Conservation (phyloP, 306 rosid genomes). For the Vachellia collinsii region DNA sequence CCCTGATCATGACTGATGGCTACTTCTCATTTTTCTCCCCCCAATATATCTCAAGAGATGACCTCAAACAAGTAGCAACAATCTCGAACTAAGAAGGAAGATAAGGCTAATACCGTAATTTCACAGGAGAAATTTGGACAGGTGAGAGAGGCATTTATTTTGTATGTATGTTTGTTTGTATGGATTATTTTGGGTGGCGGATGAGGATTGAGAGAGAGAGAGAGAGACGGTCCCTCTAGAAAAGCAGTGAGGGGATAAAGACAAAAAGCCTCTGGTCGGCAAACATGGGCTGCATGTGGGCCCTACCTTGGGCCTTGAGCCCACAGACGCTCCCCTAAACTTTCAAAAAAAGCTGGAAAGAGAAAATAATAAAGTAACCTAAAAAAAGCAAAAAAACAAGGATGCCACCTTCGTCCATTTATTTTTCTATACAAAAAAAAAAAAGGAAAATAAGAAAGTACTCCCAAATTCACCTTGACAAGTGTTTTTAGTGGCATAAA, state of each 20-base stretch:
- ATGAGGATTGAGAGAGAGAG: slow-evolving; percentile 4
- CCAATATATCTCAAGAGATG: background rate
- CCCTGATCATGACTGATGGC: background rate
- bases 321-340: slow-evolving; percentile 51
- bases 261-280: slow-evolving; percentile 50
- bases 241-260: slow-evolving; percentile 5
- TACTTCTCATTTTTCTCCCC: background rate
- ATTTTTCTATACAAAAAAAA: too few relatives aligned
- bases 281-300: slow-evolving; percentile 38
- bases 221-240: slow-evolving; percentile 8
- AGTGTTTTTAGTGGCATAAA: background rate
- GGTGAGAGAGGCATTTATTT: background rate
- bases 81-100: background rate
- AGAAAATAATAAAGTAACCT: slow-evolving; percentile 29
- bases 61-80: background rate
- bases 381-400: too few relatives aligned
- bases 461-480: background rate
- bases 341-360: slow-evolving; percentile 29
- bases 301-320: slow-evolving; percentile 22
- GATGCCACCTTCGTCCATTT: background rate
- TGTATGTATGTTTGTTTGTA: too few relatives aligned
- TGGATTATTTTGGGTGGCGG: slow-evolving; percentile 11
- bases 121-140: background rate
- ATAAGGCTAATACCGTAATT: slow-evolving; percentile 6
- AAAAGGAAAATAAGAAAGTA: background rate